Evolutionary conservation across 331 rosid species (phyloP).

Genomic region (Saraca asoca): DNA sequence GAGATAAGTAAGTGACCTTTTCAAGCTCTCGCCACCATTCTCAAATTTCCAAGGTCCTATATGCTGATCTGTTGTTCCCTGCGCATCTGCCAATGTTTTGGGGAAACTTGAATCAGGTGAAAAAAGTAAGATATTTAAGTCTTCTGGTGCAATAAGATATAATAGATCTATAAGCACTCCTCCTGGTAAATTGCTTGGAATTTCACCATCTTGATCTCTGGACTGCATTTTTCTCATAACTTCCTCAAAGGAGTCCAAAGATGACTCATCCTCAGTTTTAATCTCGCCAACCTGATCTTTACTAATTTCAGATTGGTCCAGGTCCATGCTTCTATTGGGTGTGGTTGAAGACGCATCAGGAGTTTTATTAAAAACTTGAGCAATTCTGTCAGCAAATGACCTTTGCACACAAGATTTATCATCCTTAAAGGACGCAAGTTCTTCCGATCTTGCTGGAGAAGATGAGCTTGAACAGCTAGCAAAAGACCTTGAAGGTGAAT

Average conservation of each 20-base stretch:
- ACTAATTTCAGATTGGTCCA: constrained; percentile 50
- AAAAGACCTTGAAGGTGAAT: constrained; percentile 57
- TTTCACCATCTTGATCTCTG: constrained; percentile 63
- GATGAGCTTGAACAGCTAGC: constrained; percentile 50
- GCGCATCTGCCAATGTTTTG: constrained; percentile 60
- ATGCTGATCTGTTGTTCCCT: constrained; percentile 76
- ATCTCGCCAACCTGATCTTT: constrained; percentile 45
- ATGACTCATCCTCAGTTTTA: constrained; percentile 60
- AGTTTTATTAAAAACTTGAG: constrained; percentile 70
- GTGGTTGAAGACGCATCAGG: constrained; percentile 44
- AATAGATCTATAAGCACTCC: constrained; percentile 81
- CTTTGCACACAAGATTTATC: constrained; percentile 56
- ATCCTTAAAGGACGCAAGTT: constrained; percentile 53
- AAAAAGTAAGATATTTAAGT: constrained; percentile 67
- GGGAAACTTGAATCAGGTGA: constrained; percentile 63
- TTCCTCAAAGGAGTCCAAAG: constrained; percentile 67
- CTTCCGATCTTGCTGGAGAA: constrained; percentile 68
- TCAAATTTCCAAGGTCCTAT: constrained; percentile 74
- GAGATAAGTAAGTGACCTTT: constrained; percentile 68
- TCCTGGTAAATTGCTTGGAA: constrained; percentile 74
- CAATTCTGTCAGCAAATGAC: constrained; percentile 69
- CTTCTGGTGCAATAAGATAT: constrained; percentile 64
- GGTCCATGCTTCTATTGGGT: constrained; percentile 47
- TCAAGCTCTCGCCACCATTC: constrained; percentile 48
- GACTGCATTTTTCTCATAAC: constrained; percentile 52